Evolutionary conservation across 2,329 filamentous ascomycete genomes (phyloP).

Genomic region (Diaporthe citrichinensis): DNA sequence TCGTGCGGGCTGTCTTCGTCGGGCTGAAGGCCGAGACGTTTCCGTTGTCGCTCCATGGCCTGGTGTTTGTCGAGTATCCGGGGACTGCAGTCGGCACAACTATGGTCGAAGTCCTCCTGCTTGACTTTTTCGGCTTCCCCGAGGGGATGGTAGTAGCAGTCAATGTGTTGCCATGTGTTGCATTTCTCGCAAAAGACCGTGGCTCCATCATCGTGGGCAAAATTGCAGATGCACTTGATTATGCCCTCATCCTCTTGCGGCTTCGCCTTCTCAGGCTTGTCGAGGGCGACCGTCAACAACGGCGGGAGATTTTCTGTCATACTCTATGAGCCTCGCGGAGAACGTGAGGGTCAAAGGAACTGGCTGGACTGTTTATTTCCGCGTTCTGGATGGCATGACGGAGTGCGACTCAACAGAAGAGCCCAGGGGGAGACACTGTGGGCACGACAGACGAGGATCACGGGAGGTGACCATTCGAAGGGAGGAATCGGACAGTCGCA

Average conservation of each 20-base stretch:
- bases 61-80: slow-evolving; percentile 79
- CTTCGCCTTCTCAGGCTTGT: slow-evolving; percentile 59
- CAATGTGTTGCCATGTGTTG: slow-evolving; percentile 98
- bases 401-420: slow-evolving; percentile 59
- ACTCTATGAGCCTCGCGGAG: slow-evolving; percentile 66
- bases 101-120: slow-evolving; percentile 79
- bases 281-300: slow-evolving; percentile 66
- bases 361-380: slow-evolving; percentile 63
- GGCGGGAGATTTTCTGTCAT: slow-evolving; percentile 72
- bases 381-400: slow-evolving; percentile 72
- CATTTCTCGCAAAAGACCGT: slow-evolving; percentile 97
- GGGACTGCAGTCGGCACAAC: slow-evolving; percentile 90
- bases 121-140: slow-evolving; percentile 80
- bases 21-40: slow-evolving; percentile 64
- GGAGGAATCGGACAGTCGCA: slow-evolving; percentile 10
- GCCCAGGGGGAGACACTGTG: slow-evolving; percentile 41
- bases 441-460: slow-evolving; percentile 39
- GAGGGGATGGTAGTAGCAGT: slow-evolving; percentile 85
- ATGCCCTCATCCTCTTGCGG: slow-evolving; percentile 82
- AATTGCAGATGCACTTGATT: slow-evolving; percentile 98
- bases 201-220: slow-evolving; percentile 94
- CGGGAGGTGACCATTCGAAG: slow-evolving; percentile 37
- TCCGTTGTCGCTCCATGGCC: slow-evolving; percentile 80
- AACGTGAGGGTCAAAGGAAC: slow-evolving; percentile 52
- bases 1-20: slow-evolving; percentile 67